Base-by-base conservation (phyloP, 257 asterid species). In the Lycium ferocissimum region DNA sequence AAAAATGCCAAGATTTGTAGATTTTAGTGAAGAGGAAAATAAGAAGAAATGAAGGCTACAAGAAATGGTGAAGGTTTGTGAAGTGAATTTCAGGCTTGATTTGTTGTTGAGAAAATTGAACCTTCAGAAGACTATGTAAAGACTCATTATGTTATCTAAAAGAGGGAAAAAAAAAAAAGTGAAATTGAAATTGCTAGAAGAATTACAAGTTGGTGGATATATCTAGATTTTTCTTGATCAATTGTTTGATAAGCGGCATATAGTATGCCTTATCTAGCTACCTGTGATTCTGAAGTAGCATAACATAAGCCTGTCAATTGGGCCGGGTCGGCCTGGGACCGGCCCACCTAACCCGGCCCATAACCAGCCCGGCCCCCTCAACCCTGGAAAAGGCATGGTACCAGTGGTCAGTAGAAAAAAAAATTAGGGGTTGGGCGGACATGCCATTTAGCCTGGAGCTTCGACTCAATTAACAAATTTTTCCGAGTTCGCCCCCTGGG, bases 211-310 rank as follows among this genome's bases (percentile, higher is more conserved):
- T 14, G 58, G 51, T 40, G 35, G 81, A 73, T 47, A 15, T 15
- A 43, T 43, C 57, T 71, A 43, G 18, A 71, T 40, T 73, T 18
- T 49, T 47, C 81, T 73, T 73, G 43, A 47, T 73, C 45, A 70
- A 43, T 57, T 13, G 20, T 57, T 14, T 57, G 62, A 53, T 53
- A 53, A 53, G 6, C n/a, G 17, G 58, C 51, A 38, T 35, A 66
- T 66, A 33, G 75, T 13, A 67, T 18, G 56, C 56, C 79, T 71
- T 71, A 9, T 38, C 54, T 38, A 2, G 45, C 45, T 40, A 40
- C 6, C 17, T 15, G 10, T 10, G 14, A 40, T 9, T 71, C 35
- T 18, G 17, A 17, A 9, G 56, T 40, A 71, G 22, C 9, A 70
- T 37, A 37, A 37, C 1, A 37, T 14, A n/a, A n/a, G n/a, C n/a